Percentiles rank a stretch among this genome's conserved stretches.
These are phyloP conservation scores for Citrus maxima DNA, from an alignment of 345 rosid genomes.

Conservation along the genomic window DNA sequence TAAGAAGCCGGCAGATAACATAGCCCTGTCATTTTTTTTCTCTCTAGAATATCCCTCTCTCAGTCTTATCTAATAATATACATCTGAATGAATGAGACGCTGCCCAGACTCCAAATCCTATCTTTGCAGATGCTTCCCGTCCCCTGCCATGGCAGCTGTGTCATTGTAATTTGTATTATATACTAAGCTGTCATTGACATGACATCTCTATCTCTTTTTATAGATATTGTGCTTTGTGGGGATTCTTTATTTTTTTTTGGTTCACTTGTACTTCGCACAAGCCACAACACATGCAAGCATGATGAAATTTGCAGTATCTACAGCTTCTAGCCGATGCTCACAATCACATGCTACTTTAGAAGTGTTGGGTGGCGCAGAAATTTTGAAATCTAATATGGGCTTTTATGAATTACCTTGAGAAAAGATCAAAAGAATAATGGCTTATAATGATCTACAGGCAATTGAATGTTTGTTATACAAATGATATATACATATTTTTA, in stretches of 20 bases:
- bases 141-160: no score
- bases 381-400: no score
- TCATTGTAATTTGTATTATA: background rate
- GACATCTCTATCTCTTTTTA: background rate
- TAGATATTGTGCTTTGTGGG: background rate
- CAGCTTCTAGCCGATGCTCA: background rate
- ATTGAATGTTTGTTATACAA: no score
- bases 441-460: no score
- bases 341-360: background rate
- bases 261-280: background rate
- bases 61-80: no score
- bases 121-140: conserved; percentile 1
- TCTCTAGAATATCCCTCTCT: no score
- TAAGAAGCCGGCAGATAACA: no score
- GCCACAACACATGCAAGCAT: background rate
- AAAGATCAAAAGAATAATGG: no score
- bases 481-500: no score
- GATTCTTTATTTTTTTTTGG: background rate
- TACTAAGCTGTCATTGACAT: conserved; percentile 20
- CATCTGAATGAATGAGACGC: background rate
- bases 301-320: background rate
- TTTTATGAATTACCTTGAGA: no score
- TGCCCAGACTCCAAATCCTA: background rate
- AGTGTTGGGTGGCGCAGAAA: no score
- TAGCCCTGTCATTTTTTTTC: no score